Percentiles rank a stretch among this genome's conserved stretches.
phyloP scores from a whole-genome alignment of 2,329 filamentous ascomycete genomes.

The Xylariaceae sp. region DNA sequence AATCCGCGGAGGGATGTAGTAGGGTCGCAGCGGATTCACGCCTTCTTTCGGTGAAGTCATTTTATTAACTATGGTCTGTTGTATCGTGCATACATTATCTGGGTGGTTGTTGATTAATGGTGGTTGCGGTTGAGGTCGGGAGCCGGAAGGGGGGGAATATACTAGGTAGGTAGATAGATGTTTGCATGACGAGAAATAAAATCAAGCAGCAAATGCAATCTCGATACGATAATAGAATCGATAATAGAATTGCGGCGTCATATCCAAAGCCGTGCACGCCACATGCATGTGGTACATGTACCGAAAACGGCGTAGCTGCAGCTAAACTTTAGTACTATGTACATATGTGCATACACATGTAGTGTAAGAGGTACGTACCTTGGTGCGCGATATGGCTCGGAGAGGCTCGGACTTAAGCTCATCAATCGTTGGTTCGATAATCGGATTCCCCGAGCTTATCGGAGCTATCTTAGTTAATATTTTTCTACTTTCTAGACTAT shows the following conservation, averaged over 20 bases:
- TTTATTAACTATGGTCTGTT: background rate
- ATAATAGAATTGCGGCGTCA: background rate
- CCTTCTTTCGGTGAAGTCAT: slow-evolving; percentile 52
- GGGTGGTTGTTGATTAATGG: background rate
- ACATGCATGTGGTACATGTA: no score
- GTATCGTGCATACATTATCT: slow-evolving; percentile 19
- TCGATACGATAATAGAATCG: background rate
- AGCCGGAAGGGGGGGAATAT: background rate
- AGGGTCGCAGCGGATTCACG: slow-evolving; percentile 65
- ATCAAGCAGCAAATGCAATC: slow-evolving; percentile 5
- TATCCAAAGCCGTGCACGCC: no score
- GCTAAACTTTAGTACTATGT: no score
- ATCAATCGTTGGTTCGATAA: slow-evolving; percentile 22
- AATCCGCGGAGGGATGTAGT: slow-evolving; percentile 70
- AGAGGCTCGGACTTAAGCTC: slow-evolving; percentile 33
- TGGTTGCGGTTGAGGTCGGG: background rate
- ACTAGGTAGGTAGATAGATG: slow-evolving; percentile 11
- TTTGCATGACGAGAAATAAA: slow-evolving; percentile 28
- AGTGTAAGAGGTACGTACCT: no score
- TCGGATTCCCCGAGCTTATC: slow-evolving; percentile 33
- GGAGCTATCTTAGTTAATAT: slow-evolving; percentile 30
- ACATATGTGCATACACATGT: no score
- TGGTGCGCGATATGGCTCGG: background rate
- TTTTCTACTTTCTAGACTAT: slow-evolving; percentile 3
- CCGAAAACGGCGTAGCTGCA: no score